These are phyloP conservation scores for Diospyros lotus DNA, from an alignment of 148 eudicot species.

Conservation along the genomic window DNA sequence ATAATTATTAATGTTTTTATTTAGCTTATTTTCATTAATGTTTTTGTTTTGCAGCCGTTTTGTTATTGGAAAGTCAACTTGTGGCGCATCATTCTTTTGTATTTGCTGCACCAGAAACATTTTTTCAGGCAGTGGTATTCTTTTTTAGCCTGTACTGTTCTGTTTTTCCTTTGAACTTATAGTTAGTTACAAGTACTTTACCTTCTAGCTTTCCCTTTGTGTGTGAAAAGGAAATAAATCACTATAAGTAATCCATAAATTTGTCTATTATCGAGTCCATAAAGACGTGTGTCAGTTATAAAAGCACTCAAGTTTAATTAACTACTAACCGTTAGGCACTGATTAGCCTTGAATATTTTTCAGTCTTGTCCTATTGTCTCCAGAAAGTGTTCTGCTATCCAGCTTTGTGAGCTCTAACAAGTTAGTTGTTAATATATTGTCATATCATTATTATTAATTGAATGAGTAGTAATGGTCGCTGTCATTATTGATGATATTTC, in stretches of 20 bases:
- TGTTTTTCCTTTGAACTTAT: neutral
- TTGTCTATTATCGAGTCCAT: neutral
- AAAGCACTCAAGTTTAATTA: neutral
- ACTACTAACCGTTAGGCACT: neutral
- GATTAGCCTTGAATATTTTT: neutral
- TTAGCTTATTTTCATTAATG: too few relatives aligned
- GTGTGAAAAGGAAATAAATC: neutral
- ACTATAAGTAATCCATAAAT: neutral
- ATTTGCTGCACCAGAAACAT: too few relatives aligned
- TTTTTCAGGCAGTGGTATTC: neutral
- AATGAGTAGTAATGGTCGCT: neutral
- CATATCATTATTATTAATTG: neutral
- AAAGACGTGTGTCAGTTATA: neutral
- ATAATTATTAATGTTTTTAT: too few relatives aligned
- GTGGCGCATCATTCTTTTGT: too few relatives aligned
- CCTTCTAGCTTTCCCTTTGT: neutral
- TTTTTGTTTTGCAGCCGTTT: too few relatives aligned
- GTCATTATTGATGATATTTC: too few relatives aligned
- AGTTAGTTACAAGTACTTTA: neutral
- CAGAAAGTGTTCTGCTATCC: neutral
- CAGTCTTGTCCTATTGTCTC: neutral
- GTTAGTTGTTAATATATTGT: neutral
- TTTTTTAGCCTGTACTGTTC: neutral
- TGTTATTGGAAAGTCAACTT: too few relatives aligned
- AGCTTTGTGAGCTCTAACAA: neutral